Evolutionary conservation across 768 basidiomycete species (phyloP).

Genomic region (Mycena rebaudengoi): DNA sequence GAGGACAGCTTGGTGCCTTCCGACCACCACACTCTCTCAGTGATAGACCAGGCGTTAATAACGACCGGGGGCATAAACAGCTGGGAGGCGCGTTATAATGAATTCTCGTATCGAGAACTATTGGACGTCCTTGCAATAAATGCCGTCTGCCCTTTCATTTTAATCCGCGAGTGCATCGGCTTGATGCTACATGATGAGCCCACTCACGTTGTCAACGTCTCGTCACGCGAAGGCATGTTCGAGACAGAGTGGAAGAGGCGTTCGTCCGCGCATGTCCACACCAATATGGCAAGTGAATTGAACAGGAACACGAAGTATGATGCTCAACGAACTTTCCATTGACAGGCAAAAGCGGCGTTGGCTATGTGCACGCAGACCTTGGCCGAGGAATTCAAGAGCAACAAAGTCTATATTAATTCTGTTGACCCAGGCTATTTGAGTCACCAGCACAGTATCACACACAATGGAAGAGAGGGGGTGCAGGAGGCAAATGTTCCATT

Average conservation of each 20-base stretch:
- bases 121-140: slow-evolving; percentile 47
- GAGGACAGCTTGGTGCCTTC: slow-evolving; percentile 30
- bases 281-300: too few relatives aligned
- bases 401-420: slow-evolving; percentile 41
- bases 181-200: slow-evolving; percentile 31
- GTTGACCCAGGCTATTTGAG: slow-evolving; percentile 50
- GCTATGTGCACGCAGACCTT: slow-evolving; percentile 49
- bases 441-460: slow-evolving; percentile 42
- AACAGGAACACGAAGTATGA: too few relatives aligned
- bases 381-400: slow-evolving; percentile 39
- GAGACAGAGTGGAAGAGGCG: slow-evolving; percentile 33
- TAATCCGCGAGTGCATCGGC: slow-evolving; percentile 42
- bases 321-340: too few relatives aligned
- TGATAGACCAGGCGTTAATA: slow-evolving; percentile 21
- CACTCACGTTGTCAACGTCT: slow-evolving; percentile 44
- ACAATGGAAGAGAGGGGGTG: slow-evolving; percentile 29
- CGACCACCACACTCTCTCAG: slow-evolving; percentile 22
- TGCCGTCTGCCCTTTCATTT: slow-evolving; percentile 47
- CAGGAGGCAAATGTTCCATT: slow-evolving; percentile 33
- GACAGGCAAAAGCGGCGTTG: slow-evolving; percentile 45
- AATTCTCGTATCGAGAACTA: slow-evolving; percentile 47
- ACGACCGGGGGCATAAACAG: slow-evolving; percentile 29
- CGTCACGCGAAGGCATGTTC: slow-evolving; percentile 46
- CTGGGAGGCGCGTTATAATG: slow-evolving; percentile 43
- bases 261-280: slow-evolving; percentile 43